Percentiles rank a stretch among this genome's conserved stretches.
These are phyloP conservation scores for Pseudogymnoascus sp. DNA, from an alignment of 2,329 filamentous ascomycete genomes.

Conservation along the genomic window DNA sequence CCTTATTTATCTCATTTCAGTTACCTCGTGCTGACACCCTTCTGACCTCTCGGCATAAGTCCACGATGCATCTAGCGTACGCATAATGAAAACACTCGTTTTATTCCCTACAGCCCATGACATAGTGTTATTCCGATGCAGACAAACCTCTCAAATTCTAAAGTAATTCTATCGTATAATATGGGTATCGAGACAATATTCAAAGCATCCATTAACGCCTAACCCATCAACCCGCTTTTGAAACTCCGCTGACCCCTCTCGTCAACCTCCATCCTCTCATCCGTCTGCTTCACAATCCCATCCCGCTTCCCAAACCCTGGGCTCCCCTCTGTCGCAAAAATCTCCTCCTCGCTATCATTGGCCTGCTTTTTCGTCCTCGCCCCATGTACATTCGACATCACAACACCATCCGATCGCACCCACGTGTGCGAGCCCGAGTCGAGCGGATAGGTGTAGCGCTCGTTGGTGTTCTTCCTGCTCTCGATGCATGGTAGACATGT, in stretches of 20 bases:
- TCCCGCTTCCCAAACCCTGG: neutral
- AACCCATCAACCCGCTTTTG: neutral
- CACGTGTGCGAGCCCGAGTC: neutral
- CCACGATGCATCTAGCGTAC: too few species aligned
- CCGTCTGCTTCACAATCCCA: neutral
- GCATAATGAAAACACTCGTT: too few species aligned
- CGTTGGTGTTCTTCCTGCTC: neutral
- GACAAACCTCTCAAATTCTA: neutral
- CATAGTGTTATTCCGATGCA: too few species aligned
- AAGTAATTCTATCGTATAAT: neutral
- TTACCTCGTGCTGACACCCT: too few species aligned
- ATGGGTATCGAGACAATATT: neutral
- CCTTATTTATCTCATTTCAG: too few species aligned
- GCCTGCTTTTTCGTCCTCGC: neutral
- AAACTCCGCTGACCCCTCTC: neutral
- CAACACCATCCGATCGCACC: neutral
- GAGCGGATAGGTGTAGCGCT: neutral
- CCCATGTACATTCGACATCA: neutral
- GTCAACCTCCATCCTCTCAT: neutral
- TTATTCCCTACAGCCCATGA: too few species aligned
- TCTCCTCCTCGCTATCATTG: neutral
- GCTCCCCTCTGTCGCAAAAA: neutral
- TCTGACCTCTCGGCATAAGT: too few species aligned
- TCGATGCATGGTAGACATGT: conserved; percentile 6
- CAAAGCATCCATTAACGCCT: neutral